phyloP scores from a whole-genome alignment of 352 stramenopile genomes.

The Globisporangium apiculatum region DNA sequence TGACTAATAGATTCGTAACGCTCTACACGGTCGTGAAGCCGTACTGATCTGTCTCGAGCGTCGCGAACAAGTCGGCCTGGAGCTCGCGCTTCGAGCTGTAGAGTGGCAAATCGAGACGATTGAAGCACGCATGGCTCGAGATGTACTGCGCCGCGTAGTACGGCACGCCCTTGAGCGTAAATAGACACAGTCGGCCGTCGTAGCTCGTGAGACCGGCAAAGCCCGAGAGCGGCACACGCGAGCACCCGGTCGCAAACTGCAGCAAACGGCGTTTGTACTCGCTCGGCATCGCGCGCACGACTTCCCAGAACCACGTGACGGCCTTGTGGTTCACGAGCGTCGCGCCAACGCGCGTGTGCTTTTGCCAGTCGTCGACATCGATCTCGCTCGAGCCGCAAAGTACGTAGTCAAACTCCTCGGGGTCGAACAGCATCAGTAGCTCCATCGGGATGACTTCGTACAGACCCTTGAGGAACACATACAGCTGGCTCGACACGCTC shows the following conservation, averaged over 20 bases:
- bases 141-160: neutral
- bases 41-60: neutral
- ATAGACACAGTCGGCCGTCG: constrained; percentile 22
- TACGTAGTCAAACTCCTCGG: constrained; percentile 92
- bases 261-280: constrained; percentile 23
- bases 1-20: too few species aligned
- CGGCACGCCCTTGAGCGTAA: constrained; percentile 18
- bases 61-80: neutral
- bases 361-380: constrained; percentile 92
- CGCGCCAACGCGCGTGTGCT: neutral
- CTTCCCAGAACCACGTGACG: constrained; percentile 16
- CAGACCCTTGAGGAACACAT: constrained; percentile 84
- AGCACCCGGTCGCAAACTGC: constrained; percentile 32
- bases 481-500: constrained; percentile 69
- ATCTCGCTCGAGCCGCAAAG: constrained; percentile 91
- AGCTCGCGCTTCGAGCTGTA: neutral
- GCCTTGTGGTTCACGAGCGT: neutral
- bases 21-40: neutral
- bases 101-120: constrained; percentile 7
- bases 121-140: constrained; percentile 7
- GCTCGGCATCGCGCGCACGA: constrained; percentile 50
- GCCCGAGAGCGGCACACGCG: constrained; percentile 23
- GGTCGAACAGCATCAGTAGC: constrained; percentile 92
- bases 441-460: constrained; percentile 90
- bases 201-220: constrained; percentile 23